phyloP scores from a whole-genome alignment of 805 yeast genomes.

The Komagataella pseudopastoris region DNA sequence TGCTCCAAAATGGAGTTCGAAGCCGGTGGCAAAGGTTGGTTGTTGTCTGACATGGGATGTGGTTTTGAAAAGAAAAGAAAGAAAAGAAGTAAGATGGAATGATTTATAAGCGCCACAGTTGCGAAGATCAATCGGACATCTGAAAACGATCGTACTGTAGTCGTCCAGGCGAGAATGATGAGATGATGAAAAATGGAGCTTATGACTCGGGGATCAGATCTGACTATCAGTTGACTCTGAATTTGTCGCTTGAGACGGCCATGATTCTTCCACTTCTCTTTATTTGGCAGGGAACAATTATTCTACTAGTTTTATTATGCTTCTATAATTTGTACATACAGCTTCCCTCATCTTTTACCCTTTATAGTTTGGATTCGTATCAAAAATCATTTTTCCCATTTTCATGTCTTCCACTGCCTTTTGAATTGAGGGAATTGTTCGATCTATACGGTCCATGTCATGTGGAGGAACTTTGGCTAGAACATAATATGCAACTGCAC shows the following conservation, averaged over 20 bases:
- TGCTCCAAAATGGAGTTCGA: conserved; percentile 50
- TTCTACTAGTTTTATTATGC: not conserved
- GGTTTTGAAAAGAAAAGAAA: not conserved
- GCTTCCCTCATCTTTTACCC: not conserved
- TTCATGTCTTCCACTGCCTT: not conserved
- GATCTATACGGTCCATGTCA: conserved; percentile 19
- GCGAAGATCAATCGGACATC: not conserved
- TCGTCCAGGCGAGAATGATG: not conserved
- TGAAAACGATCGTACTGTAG: not conserved
- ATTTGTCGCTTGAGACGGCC: too few species aligned
- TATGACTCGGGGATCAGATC: not conserved
- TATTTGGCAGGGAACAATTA: not conserved
- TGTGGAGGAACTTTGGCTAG: conserved; percentile 32
- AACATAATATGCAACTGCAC: conserved; percentile 48
- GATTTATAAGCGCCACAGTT: not conserved
- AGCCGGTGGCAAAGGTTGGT: conserved; percentile 19
- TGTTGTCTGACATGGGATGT: not conserved
- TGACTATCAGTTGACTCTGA: not conserved
- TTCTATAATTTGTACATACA: not conserved
- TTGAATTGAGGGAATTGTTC: not conserved
- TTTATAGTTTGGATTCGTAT: not conserved
- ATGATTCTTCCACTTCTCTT: too few species aligned
- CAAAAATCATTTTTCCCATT: not conserved
- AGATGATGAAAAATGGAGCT: not conserved
- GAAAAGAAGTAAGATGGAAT: not conserved